Conservation (phyloP, 108 stramenopile species). For the Nannochloropsis gaditana region DNA sequence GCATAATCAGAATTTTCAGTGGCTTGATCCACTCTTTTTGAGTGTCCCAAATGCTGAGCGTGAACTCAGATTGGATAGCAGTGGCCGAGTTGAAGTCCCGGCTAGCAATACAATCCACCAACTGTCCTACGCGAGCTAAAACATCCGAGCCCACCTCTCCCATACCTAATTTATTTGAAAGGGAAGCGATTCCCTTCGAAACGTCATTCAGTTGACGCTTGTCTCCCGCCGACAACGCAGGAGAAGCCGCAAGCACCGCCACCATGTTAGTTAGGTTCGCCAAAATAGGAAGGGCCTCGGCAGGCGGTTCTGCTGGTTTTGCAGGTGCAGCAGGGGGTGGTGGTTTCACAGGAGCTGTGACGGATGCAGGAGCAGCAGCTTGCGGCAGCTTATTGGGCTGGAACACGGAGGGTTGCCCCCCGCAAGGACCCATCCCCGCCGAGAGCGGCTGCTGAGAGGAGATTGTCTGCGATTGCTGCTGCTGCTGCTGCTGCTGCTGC, state of each 20-base stretch:
- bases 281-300: background rate
- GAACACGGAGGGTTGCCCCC: background rate
- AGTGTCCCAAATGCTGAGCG: slow-evolving; percentile 17
- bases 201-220: slow-evolving; percentile 14
- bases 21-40: slow-evolving; percentile 9
- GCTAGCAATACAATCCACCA: background rate
- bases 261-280: background rate
- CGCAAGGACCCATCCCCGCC: background rate
- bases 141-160: slow-evolving; percentile 3
- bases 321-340: background rate
- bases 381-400: background rate
- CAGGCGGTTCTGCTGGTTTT: background rate
- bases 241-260: background rate
- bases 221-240: background rate
- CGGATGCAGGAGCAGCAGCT: background rate
- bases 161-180: background rate
- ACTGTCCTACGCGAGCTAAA: background rate
- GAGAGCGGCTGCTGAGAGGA: background rate
- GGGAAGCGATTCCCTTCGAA: background rate
- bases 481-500: background rate
- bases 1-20: slow-evolving; percentile 3
- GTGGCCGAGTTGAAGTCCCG: background rate
- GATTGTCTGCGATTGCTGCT: background rate
- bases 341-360: background rate
- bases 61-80: slow-evolving; percentile 6